These are phyloP conservation scores for Waltiozyma sp. DNA, from an alignment of 1,139 yeast species.

Conservation along the genomic window DNA sequence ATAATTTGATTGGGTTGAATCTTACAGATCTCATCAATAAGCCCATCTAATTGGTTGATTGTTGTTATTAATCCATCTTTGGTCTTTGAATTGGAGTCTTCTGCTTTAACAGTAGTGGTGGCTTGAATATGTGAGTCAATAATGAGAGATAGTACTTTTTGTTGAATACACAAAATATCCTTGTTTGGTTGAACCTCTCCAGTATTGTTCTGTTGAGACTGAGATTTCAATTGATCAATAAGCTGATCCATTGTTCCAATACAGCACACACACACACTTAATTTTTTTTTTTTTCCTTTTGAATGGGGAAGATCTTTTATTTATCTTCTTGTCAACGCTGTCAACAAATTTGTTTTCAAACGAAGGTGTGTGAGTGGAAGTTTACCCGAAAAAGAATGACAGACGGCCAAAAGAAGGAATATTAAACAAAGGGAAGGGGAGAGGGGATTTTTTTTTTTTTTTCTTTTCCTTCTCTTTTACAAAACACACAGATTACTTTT, in stretches of 20 bases:
- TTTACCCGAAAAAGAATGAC: too few relatives aligned
- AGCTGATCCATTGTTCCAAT: not conserved
- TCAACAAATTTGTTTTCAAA: too few relatives aligned
- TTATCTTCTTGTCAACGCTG: too few relatives aligned
- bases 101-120: not conserved
- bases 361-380: too few relatives aligned
- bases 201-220: not conserved
- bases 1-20: not conserved
- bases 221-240: not conserved
- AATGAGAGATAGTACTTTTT: not conserved
- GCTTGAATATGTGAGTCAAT: not conserved
- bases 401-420: too few relatives aligned
- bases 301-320: too few relatives aligned
- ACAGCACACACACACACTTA: too few relatives aligned
- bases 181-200: not conserved
- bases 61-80: not conserved
- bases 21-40: not conserved
- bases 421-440: too few relatives aligned
- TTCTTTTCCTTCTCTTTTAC: too few relatives aligned
- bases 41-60: not conserved
- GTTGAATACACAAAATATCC: not conserved
- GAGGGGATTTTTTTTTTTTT: too few relatives aligned
- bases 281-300: too few relatives aligned
- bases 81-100: not conserved
- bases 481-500: too few relatives aligned